Evolutionary conservation across 2,329 filamentous ascomycete species (phyloP), one percentile per base, ranked within the genome.

Genomic region (Claviceps humidiphila): DNA sequence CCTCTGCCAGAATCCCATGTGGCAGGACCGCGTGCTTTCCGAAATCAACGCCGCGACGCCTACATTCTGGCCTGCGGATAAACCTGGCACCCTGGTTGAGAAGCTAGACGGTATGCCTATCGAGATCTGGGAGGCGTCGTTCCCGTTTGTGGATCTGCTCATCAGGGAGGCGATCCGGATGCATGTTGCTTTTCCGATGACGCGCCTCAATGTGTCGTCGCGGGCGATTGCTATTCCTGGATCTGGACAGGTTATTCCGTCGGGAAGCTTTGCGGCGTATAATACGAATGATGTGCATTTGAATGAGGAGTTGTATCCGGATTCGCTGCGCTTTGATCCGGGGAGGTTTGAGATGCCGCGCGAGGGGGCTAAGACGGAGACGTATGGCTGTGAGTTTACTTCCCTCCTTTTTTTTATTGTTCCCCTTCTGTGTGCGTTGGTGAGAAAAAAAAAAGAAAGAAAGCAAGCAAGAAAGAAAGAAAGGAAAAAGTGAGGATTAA

Each of bases 211-310:
- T 17, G 22, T 26, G 7, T 24, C 17, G 17, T 16, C 44, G 14
- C 34, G 30, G 2, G 26, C 51, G 14, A 52, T 52, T 38, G 11
- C 16, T 6, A 49, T 52, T 9, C 51, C 51, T 16, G 51, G 46
- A 0, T 22, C 45, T 0, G 49, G 54, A 38, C 57, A 63, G 51
- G 58, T 63, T 26, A 57, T 63, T 37, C 61, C 61, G 4, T 30
- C 50, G 1, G 49, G 53, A n/a, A 55, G 52, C 48, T 60, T 55
- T 50, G 58, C 51, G 37, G 47, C 41, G 14, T 62, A 59, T 50
- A 59, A 63, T 52, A 56, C 61, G 9, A 58, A 47, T 9, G 59
- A 61, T 14, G 50, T 55, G 8, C 53, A 63, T 50, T 60, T 53
- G 50, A 59, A 55, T 48, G 48, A 55, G 34, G 52, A 58, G 40